These are phyloP conservation scores for Sparassis latifolia DNA, from an alignment of 1,284 basidiomycete species.

Conservation along the genomic window DNA sequence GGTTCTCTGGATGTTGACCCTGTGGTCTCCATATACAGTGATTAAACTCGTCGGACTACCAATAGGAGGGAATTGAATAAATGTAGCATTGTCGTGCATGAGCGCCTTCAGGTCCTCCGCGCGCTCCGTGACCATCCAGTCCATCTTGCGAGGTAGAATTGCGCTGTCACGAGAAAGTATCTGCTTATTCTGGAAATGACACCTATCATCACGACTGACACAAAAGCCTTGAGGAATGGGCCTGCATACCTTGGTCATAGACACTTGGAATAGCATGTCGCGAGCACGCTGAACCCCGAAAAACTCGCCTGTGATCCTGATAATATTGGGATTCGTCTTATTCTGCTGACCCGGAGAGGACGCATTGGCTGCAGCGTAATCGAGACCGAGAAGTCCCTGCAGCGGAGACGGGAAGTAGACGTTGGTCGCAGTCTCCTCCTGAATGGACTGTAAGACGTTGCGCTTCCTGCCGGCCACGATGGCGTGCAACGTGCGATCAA, in stretches of 20 bases:
- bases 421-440: conserved; percentile 96
- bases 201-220: conserved; percentile 4
- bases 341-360: conserved; percentile 16
- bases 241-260: conserved; percentile 71
- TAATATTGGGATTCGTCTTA: conserved; percentile 51
- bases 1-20: conserved; percentile 93
- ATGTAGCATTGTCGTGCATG: conserved; percentile 96
- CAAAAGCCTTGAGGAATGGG: background rate
- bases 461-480: conserved; percentile 92
- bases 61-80: conserved; percentile 89
- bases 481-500: conserved; percentile 92
- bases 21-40: conserved; percentile 90
- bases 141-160: conserved; percentile 92
- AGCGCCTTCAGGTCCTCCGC: conserved; percentile 85
- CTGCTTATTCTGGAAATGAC: conserved; percentile 68
- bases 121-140: conserved; percentile 95
- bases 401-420: conserved; percentile 92
- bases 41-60: conserved; percentile 90
- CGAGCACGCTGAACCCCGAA: conserved; percentile 92
- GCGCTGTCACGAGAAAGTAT: conserved; percentile 92
- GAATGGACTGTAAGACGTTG: conserved; percentile 82
- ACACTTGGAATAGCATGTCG: conserved; percentile 91
- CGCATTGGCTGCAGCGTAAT: conserved; percentile 24
- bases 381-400: conserved; percentile 76
- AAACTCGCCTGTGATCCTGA: conserved; percentile 98